These are phyloP conservation scores for Boechera stricta DNA, from an alignment of 345 rosid genomes.

Conservation along the genomic window DNA sequence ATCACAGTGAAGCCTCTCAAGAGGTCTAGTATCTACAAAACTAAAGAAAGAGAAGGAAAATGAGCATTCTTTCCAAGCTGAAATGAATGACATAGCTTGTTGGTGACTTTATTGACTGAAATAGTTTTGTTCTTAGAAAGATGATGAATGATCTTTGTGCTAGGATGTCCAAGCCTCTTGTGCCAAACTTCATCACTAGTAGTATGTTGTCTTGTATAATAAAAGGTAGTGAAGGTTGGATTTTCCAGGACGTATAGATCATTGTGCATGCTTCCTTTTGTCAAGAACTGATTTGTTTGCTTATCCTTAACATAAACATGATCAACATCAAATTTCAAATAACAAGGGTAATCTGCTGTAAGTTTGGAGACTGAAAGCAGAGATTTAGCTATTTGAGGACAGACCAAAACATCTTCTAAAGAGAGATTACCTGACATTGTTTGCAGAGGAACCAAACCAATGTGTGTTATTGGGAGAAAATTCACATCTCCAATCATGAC, in stretches of 20 bases:
- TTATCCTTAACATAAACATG: no score
- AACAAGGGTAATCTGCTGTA: no score
- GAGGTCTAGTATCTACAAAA: no score
- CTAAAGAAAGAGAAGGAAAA: neutral
- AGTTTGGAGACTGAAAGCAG: no score
- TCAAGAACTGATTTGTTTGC: no score
- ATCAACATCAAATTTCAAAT: no score
- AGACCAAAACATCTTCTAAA: neutral
- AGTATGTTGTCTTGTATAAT: neutral
- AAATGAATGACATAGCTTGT: neutral
- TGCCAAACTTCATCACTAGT: neutral
- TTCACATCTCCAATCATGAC: neutral
- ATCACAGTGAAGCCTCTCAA: no score
- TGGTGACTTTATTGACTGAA: no score
- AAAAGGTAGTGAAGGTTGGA: neutral
- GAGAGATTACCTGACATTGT: neutral
- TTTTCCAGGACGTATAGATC: neutral
- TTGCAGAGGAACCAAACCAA: neutral
- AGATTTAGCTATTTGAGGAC: neutral
- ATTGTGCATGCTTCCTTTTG: no score
- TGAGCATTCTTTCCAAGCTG: neutral
- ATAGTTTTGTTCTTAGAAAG: no score
- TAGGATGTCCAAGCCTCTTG: neutral
- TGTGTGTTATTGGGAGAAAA: neutral
- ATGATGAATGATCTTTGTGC: no score